These are phyloP conservation scores for Aspergillus melleus DNA, from an alignment of 2,329 filamentous ascomycete genomes.

Conservation along the genomic window DNA sequence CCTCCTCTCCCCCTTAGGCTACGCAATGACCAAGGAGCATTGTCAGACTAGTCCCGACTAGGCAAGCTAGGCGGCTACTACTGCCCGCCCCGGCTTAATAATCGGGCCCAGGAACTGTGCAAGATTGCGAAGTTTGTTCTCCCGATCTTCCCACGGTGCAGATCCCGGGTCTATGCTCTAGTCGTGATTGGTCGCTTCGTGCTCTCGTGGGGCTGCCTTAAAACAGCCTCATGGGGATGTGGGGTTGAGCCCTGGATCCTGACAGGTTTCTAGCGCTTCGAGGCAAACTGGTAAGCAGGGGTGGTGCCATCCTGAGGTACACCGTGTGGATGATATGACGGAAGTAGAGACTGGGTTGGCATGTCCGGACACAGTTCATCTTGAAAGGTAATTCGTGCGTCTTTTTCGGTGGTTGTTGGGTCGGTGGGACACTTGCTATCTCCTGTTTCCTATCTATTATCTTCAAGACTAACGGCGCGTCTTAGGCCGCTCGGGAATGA, in stretches of 20 bases:
- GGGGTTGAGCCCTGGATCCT: constrained; percentile 23
- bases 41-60: not conserved
- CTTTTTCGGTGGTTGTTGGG: too few species aligned
- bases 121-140: constrained; percentile 11
- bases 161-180: constrained; percentile 12
- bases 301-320: not conserved
- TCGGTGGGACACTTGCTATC: not conserved
- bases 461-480: not conserved
- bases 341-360: not conserved
- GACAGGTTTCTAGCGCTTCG: constrained; percentile 15
- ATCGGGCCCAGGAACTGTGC: constrained; percentile 18
- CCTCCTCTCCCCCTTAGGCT: not conserved
- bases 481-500: constrained; percentile 7
- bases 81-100: constrained; percentile 9
- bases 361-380: not conserved
- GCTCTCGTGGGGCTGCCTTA: constrained; percentile 17
- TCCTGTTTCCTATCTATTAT: not conserved
- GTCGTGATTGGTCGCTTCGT: constrained; percentile 7
- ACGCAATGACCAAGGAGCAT: not conserved
- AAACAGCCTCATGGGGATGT: constrained; percentile 27
- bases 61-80: not conserved
- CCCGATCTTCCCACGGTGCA: constrained; percentile 20
- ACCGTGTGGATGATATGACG: not conserved
- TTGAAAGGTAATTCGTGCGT: too few species aligned
- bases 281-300: not conserved